Conservation (phyloP, 768 basidiomycete species). For the Tulasnella calospora region DNA sequence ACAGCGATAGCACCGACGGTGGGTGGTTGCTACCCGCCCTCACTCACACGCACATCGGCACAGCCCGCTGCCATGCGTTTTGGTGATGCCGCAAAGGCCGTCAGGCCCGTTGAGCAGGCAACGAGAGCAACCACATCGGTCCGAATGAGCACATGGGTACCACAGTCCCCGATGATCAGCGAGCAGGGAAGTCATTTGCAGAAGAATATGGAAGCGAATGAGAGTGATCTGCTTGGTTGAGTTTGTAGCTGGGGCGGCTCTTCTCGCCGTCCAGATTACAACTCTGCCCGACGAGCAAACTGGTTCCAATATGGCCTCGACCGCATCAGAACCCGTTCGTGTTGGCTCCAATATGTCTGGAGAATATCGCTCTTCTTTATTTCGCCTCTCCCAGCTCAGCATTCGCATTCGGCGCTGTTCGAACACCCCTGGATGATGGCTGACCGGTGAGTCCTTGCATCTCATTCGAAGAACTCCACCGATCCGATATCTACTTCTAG, state of each 20-base stretch:
- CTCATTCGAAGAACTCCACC: background rate
- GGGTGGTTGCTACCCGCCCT: background rate
- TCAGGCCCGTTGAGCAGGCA: constrained; percentile 4
- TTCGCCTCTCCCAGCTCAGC: background rate
- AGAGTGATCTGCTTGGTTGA: background rate
- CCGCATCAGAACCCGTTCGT: background rate
- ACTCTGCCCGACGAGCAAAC: background rate
- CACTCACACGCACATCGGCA: background rate
- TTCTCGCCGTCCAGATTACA: background rate
- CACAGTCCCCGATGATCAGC: background rate
- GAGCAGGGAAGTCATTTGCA: background rate
- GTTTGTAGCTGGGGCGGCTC: background rate
- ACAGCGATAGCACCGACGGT: background rate
- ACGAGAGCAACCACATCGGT: background rate
- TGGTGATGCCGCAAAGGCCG: background rate
- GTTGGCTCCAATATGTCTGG: background rate
- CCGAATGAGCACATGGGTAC: background rate
- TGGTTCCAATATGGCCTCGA: background rate
- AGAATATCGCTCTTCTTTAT: background rate
- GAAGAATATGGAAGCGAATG: background rate
- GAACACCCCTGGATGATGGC: background rate
- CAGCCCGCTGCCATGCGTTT: background rate
- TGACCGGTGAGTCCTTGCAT: background rate
- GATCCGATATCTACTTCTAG: background rate
- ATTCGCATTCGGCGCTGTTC: background rate